Base-by-base conservation (phyloP, 495 filamentous ascomycete species). In the Daldinia grandis region DNA sequence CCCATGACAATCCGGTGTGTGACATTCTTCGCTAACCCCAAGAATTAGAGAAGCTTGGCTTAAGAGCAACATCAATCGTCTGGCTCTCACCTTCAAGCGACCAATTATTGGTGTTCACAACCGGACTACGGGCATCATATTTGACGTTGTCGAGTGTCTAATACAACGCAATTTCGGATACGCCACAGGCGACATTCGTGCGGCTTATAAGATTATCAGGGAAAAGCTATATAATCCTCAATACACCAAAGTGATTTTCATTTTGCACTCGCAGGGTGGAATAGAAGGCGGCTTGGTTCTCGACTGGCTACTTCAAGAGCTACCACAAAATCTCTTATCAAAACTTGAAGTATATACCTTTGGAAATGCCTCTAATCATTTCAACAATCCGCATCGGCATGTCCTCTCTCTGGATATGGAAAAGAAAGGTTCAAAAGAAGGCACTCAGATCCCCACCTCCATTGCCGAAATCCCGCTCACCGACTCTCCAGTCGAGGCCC, bases 311-410 rank as follows among this genome's bases (percentile, higher is more conserved):
- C 82, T 95, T 7, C 87, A 89, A 70, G 92, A 95, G 71, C 75
- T 95, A 0, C 89, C 91, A 0, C 87, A 89, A 33, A 84, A 89
- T 47, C 77, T 89, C 1, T 81, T 94, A 17, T 76, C 81, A 0
- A 89, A 91, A 59, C 82, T 96, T 10, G 93, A 96, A 74, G 87
- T 95, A 12, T 95, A 95, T 78, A 95, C 93, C 0, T 97, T 96
- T 72, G 93, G 92, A 8, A 89, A 87, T 61, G 92, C 92, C 6
- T 91, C 93, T 2, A 95, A 94, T 70, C 93, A 95, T 77, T 97
- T 95, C 76, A 95, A 94, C 77, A 94, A 94, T 66, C 93, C 93
- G 4, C 86, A 85, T 67, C 81, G 81, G 7, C 76, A 82, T 71
- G 55, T 81, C 17, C 60, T 74, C 1, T 72, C 71, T 21, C 76